A percentile compares a stretch with the other conserved stretches of the same genome.
phyloP scores from a whole-genome alignment of 257 asterid species.

The Fraxinus quadrangulata region DNA sequence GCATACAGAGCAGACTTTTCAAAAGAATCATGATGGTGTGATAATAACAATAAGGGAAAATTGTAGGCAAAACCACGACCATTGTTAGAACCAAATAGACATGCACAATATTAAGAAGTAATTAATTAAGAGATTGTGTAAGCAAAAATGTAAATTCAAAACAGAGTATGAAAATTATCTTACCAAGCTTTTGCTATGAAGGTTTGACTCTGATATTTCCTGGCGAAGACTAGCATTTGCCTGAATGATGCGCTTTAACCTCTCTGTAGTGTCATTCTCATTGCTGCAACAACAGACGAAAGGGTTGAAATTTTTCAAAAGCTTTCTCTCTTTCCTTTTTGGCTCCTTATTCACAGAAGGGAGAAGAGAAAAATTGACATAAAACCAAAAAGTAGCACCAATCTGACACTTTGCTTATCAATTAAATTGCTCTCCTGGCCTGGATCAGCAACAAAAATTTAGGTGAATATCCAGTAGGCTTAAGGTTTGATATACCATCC shows the following conservation, averaged over 20 bases:
- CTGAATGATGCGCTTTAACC: constrained; percentile 72
- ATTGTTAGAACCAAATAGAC: not conserved
- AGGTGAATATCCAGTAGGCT: not conserved
- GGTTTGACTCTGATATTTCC: constrained; percentile 50
- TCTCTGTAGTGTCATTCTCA: constrained; percentile 85
- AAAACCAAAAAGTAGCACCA: not conserved
- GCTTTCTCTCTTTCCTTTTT: not conserved
- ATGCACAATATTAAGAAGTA: not conserved
- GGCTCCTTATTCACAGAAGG: not conserved
- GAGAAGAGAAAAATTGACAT: not conserved
- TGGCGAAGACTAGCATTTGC: constrained; percentile 70
- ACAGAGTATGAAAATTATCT: constrained; percentile 1
- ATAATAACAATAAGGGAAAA: not conserved
- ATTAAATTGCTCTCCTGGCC: constrained; percentile 8
- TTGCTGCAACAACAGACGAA: constrained; percentile 60
- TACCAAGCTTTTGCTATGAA: constrained; percentile 52
- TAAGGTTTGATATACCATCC: not conserved
- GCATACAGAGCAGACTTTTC: not conserved
- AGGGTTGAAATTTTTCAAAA: constrained; percentile 1
- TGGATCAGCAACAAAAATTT: not conserved
- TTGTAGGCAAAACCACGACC: not conserved
- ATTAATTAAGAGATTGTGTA: not conserved
- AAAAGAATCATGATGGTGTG: not conserved
- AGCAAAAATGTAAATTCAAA: not conserved
- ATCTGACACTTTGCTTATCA: not conserved